Base-by-base conservation (phyloP, 2,329 filamentous ascomycete species). In the Westerdykella aurantiaca region DNA sequence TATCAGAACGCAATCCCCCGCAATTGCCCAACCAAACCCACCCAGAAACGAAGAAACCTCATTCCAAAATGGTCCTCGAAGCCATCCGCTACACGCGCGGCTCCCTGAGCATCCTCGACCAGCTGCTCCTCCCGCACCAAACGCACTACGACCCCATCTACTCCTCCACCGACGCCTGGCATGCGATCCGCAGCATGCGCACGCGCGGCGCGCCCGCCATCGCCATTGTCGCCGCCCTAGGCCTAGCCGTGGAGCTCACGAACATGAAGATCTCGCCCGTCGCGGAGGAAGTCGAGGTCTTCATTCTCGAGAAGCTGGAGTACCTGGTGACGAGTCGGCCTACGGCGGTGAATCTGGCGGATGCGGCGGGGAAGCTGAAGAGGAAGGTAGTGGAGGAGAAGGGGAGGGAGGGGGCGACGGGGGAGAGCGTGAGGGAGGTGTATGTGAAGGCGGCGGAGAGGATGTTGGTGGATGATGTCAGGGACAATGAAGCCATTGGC, bases 201-300 rank as follows among this genome's bases (percentile, higher is more conserved):
- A 88, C 74, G 43, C 75, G 81, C 41, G 85, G 88, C 34, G 93
- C 93, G 5, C 93, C 93, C 0, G 93, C 93, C 37, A 98, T 98
- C 66, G 93, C 93, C 37, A 97, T 98, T 52, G 93, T 98, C n/a
- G 93, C 93, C 17, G 87, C 86, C 16, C 78, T 98, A 29, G 84
- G 87, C 2, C 79, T 96, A 31, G 90, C 89, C 1, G 87, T 95
- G 7, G 91, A 97, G 66, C 70, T 97, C 7, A 73, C 81, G 40
- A 78, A 79, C 6, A 76, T 77, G 46, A 73, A 72, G 51, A 55
- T 76, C 5, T 70, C 78, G 1, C 50, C 69, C 29, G 67, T 72
- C 4, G 76, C 79, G 0, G 81, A 85, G 38, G 78, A 85, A 39
- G 79, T 90, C 37, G 69, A 69, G 41, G 55, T 77, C 2, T 86